Conservation (phyloP, 495 filamentous ascomycete species). For the Delitschia confertaspora region DNA sequence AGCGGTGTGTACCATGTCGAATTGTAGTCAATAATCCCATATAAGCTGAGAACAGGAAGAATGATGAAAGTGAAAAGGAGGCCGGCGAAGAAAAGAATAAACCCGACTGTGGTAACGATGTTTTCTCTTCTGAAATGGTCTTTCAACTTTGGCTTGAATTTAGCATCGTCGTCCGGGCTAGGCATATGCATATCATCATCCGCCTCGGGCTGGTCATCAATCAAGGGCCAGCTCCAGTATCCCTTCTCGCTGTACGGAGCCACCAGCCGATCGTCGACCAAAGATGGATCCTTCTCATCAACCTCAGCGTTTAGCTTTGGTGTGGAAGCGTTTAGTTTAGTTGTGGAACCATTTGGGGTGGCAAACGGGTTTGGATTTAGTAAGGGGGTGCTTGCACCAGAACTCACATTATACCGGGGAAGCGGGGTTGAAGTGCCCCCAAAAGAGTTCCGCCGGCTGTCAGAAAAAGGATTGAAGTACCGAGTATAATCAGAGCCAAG, state of each 20-base stretch:
- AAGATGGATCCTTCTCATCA: constrained; percentile 30
- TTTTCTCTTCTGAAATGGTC: constrained; percentile 37
- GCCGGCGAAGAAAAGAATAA: constrained; percentile 38
- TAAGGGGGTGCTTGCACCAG: constrained; percentile 6
- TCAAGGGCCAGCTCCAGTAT: constrained; percentile 36
- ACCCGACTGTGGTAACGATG: constrained; percentile 37
- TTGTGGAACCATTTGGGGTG: constrained; percentile 21
- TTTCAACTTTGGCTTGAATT: constrained; percentile 34
- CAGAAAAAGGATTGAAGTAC: constrained; percentile 37
- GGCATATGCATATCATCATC: constrained; percentile 47
- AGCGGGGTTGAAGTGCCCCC: constrained; percentile 17
- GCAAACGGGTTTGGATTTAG: constrained; percentile 10
- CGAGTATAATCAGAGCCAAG: constrained; percentile 41
- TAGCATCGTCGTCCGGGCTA: constrained; percentile 38
- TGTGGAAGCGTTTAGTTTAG: constrained; percentile 14
- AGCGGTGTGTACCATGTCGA: constrained; percentile 28
- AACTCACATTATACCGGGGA: constrained; percentile 3
- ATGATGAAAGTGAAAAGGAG: constrained; percentile 41
- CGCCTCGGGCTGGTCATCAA: constrained; percentile 38
- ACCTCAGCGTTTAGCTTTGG: constrained; percentile 13
- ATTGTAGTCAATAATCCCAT: constrained; percentile 27
- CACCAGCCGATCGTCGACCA: constrained; percentile 38
- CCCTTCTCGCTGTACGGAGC: constrained; percentile 30
- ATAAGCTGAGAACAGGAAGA: constrained; percentile 39
- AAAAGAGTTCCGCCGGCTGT: constrained; percentile 19